Conservation (phyloP, 257 asterid genomes). For the Coffea canephora region DNA sequence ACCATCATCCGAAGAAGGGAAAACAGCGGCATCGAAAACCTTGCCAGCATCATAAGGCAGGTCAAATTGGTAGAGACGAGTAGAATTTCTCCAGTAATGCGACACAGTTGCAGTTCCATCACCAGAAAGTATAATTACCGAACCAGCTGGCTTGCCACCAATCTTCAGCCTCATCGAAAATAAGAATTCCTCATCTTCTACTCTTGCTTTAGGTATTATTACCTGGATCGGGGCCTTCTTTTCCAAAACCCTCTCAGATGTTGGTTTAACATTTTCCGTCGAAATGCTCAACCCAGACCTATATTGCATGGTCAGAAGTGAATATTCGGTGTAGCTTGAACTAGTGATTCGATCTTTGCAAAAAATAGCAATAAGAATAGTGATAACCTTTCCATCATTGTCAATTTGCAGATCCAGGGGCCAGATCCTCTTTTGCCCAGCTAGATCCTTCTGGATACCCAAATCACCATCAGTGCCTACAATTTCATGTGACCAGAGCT, state of each 20-base stretch:
- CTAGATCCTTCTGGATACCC: slow-evolving; percentile 86
- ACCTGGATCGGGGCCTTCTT: slow-evolving; percentile 83
- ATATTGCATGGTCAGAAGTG: slow-evolving; percentile 90
- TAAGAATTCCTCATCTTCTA: slow-evolving; percentile 80
- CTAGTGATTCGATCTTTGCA: slow-evolving; percentile 84
- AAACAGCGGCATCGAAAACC: slow-evolving; percentile 88
- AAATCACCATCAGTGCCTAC: slow-evolving; percentile 75
- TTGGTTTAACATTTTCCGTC: slow-evolving; percentile 36
- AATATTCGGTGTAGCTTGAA: slow-evolving; percentile 96
- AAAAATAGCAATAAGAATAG: slow-evolving; percentile 79
- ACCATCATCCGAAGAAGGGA: slow-evolving; percentile 66
- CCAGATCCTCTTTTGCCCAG: slow-evolving; percentile 91
- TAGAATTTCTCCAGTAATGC: slow-evolving; percentile 81
- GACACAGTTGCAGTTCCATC: slow-evolving; percentile 99
- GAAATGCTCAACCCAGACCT: slow-evolving; percentile 65
- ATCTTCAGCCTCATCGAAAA: slow-evolving; percentile 81
- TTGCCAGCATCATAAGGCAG: slow-evolving; percentile 92
- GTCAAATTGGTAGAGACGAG: slow-evolving; percentile 89
- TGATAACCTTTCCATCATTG: slow-evolving; percentile 72
- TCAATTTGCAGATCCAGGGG: slow-evolving; percentile 84
- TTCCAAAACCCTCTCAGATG: slow-evolving; percentile 67
- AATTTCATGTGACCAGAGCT: slow-evolving; percentile 87
- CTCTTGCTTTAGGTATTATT: slow-evolving; percentile 92
- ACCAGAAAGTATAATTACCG: slow-evolving; percentile 80
- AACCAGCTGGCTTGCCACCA: slow-evolving; percentile 94